Percentiles rank a stretch among this genome's conserved stretches.
Evolutionary conservation across 352 stramenopile genomes (phyloP).

Genomic region (Pseudoperonospora humuli): DNA sequence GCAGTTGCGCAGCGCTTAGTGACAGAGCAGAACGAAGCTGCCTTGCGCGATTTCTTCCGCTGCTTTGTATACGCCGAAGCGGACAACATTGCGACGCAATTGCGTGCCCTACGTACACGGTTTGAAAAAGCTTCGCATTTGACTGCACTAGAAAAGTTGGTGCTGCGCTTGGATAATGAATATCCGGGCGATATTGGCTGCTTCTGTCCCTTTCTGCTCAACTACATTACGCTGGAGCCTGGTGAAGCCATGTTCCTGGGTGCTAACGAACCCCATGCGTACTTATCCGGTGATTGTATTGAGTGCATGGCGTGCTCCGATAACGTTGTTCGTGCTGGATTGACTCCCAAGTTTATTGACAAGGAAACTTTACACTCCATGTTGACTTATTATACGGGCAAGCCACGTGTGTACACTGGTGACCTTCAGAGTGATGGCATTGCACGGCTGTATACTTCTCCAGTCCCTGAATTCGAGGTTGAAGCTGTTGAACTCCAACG

Average conservation of each 20-base stretch:
- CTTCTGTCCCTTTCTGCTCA: conserved; percentile 97
- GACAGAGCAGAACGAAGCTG: conserved; percentile 25
- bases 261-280: conserved; percentile 99
- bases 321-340: conserved; percentile 97
- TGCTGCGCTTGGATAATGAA: conserved; percentile 89
- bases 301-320: conserved; percentile 99
- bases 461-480: conserved; percentile 90
- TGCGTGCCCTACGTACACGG: conserved; percentile 71
- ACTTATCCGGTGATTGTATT: conserved; percentile 93
- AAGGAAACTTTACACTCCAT: conserved; percentile 95
- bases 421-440: conserved; percentile 28
- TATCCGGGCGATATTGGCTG: conserved; percentile 96
- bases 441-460: conserved; percentile 83
- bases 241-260: conserved; percentile 97
- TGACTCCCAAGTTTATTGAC: conserved; percentile 99
- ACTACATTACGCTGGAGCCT: conserved; percentile 92
- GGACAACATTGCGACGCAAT: conserved; percentile 55
- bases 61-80: conserved; percentile 70
- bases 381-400: conserved; percentile 90
- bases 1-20: conserved; percentile 34
- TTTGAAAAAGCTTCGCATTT: conserved; percentile 36
- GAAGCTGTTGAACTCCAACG: conserved; percentile 42
- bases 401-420: conserved; percentile 23
- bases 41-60: conserved; percentile 68
- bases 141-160: conserved; percentile 57